Conservation (phyloP, 2,329 filamentous ascomycete genomes). For the Hirsutella rhossiliensis region DNA sequence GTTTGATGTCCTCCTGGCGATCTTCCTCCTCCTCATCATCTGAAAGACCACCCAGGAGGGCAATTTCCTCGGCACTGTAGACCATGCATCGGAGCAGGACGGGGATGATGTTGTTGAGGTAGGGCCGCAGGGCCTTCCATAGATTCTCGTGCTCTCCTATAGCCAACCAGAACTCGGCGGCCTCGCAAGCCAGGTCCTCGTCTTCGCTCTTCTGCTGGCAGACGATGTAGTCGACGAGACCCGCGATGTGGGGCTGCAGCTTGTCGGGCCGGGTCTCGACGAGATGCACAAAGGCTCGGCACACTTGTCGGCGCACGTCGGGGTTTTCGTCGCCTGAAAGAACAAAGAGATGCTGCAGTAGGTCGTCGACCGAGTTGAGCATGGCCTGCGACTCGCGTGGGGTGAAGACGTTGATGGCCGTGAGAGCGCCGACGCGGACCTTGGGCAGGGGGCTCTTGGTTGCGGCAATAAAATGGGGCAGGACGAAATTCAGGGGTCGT, state of each 20-base stretch:
- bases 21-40: conserved; percentile 91
- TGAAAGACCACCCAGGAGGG: conserved; percentile 68
- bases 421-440: conserved; percentile 69
- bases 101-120: conserved; percentile 75
- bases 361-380: conserved; percentile 64
- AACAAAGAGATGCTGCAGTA: conserved; percentile 73
- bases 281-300: conserved; percentile 82
- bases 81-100: conserved; percentile 91
- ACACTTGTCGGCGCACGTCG: conserved; percentile 86
- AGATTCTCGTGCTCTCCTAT: conserved; percentile 79
- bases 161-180: conserved; percentile 94
- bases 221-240: conserved; percentile 87
- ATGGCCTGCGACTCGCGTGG: conserved; percentile 74
- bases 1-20: conserved; percentile 80
- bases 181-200: conserved; percentile 82
- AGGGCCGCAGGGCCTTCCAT: conserved; percentile 63
- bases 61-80: conserved; percentile 88
- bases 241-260: conserved; percentile 75
- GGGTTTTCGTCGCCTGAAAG: conserved; percentile 65
- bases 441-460: conserved; percentile 64
- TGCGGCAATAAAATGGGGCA: conserved; percentile 83
- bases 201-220: conserved; percentile 80
- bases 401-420: conserved; percentile 85
- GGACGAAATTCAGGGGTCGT: conserved; percentile 73
- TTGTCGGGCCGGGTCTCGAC: conserved; percentile 87